These are phyloP conservation scores for Fusarium vanettenii DNA, from an alignment of 2,329 filamentous ascomycete species.

Conservation along the genomic window DNA sequence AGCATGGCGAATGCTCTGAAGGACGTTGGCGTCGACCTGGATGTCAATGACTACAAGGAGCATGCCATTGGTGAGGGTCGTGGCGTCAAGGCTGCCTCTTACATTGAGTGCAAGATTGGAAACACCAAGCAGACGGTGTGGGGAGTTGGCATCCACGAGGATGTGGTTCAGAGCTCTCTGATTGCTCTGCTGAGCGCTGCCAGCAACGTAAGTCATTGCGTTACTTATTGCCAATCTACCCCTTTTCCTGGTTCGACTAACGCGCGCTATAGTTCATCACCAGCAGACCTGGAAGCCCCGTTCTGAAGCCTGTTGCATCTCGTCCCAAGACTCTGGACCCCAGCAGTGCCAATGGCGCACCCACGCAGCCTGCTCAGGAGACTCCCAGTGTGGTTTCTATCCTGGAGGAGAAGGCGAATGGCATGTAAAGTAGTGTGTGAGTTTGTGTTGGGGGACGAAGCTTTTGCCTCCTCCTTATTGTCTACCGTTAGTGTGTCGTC, in stretches of 20 bases:
- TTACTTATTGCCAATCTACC: background rate
- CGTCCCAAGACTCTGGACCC: background rate
- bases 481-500: background rate
- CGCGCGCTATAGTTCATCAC: slow-evolving; percentile 11
- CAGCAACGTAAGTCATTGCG: slow-evolving; percentile 75
- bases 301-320: slow-evolving; percentile 5
- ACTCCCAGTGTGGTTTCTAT: slow-evolving; percentile 18
- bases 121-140: slow-evolving; percentile 79
- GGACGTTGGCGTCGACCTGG: slow-evolving; percentile 82
- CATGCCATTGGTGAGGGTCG: slow-evolving; percentile 85
- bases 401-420: slow-evolving; percentile 29
- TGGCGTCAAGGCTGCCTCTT: slow-evolving; percentile 89
- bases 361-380: slow-evolving; percentile 3
- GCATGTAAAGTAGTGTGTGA: slow-evolving; percentile 9
- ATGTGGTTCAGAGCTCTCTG: slow-evolving; percentile 86
- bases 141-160: slow-evolving; percentile 92
- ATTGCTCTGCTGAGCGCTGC: slow-evolving; percentile 88
- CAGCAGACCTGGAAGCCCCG: slow-evolving; percentile 23
- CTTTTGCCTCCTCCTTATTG: background rate
- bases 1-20: slow-evolving; percentile 84
- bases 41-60: slow-evolving; percentile 81
- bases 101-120: slow-evolving; percentile 85
- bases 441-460: background rate
- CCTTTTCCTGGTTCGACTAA: background rate
- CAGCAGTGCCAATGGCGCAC: background rate